Evolutionary conservation across 441 rosid species (phyloP).

Genomic region (Isatis lusitanica): DNA sequence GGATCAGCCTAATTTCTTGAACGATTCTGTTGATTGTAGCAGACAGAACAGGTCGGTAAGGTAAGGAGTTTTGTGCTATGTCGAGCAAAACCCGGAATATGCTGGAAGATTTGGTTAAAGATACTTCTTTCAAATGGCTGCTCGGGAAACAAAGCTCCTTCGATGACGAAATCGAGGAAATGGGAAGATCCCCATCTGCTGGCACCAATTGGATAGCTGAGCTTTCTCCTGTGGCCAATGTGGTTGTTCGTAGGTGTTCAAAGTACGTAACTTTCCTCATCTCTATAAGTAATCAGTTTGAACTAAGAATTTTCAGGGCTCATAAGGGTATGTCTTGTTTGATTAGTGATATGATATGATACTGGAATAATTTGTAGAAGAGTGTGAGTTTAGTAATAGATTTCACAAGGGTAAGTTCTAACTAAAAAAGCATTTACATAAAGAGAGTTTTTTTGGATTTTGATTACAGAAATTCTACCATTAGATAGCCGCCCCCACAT

Average conservation of each 20-base stretch:
- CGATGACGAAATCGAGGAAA: constrained; percentile 77
- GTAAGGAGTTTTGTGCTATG: constrained; percentile 22
- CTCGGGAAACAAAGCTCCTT: constrained; percentile 61
- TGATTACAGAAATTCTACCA: neutral
- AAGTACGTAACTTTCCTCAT: constrained; percentile 49
- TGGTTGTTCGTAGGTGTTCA: constrained; percentile 84
- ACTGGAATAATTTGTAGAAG: neutral
- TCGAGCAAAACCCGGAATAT: constrained; percentile 64
- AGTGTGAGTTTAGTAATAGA: neutral
- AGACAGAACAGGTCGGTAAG: neutral
- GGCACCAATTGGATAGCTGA: constrained; percentile 70
- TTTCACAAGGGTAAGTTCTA: neutral
- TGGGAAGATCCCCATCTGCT: constrained; percentile 79
- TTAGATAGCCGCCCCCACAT: too few relatives aligned
- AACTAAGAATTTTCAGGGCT: neutral
- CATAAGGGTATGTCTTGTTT: neutral
- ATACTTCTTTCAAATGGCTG: constrained; percentile 85
- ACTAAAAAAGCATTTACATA: neutral
- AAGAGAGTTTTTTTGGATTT: neutral
- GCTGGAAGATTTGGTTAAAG: constrained; percentile 74
- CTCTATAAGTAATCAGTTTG: neutral
- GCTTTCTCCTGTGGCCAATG: constrained; percentile 80
- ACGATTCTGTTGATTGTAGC: constrained; percentile 5
- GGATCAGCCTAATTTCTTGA: neutral
- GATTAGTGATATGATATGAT: neutral